Base-by-base conservation (phyloP, 2,329 filamentous ascomycete genomes). In the Teratosphaeria destructans region DNA sequence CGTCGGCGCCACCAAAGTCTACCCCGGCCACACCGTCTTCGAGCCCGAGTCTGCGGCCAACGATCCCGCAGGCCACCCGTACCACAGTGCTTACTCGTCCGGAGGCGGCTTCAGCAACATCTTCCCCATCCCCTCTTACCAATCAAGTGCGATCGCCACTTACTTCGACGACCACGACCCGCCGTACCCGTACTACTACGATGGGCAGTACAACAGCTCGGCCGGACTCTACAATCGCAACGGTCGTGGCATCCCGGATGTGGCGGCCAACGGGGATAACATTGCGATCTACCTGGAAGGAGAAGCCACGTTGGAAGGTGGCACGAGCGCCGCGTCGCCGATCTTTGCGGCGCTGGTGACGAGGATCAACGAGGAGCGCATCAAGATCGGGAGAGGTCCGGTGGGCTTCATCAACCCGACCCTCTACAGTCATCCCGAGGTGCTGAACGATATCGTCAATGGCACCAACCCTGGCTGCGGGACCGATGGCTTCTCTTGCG, bases 251-350 rank as follows among this genome's bases (percentile, higher is more conserved):
- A 69, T 75, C 29, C 75, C 75, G 10, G 75, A 77, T 52, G 63
- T 67, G 12, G 63, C 74, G 0, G 74, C 72, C 6, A 67, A 72
- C n/a, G 73, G 71, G 2, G 71, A 75, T 57, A 72, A 76, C 60
- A 73, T 76, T 72, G 77, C 57, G 10, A 70, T 75, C 7, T 75
- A 74, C 5, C 62, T 75, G 16, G 65, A 75, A 23, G 76, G 76
- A 14, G 64, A 67, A 5, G 74, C 75, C 52, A 60, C 52, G 3
- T 52, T 61, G 3, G 59, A 58, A 11, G 66, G 59, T 16, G 70
- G 69, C 14, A 70, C 70, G 1, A 63, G 58, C 12, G 62, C 65
- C 12, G 61, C 66, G 3, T 56, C 67, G 11, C 69, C 69, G 2
- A 68, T 70, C 26, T 71, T 68, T 32, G 70, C 64, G 3, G 54